phyloP scores from a whole-genome alignment of 2,329 filamentous ascomycete genomes.

The Pestalotiopsis sp. region DNA sequence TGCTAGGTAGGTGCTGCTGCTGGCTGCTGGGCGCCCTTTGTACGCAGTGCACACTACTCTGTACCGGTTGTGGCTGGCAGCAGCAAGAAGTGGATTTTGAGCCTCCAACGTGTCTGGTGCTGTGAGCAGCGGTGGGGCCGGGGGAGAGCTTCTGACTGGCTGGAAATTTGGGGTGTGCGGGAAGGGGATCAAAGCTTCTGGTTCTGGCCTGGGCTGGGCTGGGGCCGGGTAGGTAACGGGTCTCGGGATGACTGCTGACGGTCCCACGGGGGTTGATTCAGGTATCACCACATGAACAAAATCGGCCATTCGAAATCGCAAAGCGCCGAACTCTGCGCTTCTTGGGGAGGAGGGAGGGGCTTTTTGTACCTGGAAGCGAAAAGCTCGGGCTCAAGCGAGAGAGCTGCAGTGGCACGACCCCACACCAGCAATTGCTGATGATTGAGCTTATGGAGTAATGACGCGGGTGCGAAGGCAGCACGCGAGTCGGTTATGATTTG shows the following conservation, averaged over 20 bases:
- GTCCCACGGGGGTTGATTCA: neutral
- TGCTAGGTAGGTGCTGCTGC: neutral
- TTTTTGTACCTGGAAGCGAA: conserved; percentile 16
- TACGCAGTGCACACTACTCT: neutral
- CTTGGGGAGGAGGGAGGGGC: conserved; percentile 14
- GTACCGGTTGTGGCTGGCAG: too few species aligned
- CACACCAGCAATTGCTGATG: neutral
- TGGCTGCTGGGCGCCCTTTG: neutral
- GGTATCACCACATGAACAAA: neutral
- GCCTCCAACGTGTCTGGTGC: neutral
- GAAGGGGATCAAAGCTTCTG: neutral
- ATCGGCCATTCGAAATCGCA: neutral
- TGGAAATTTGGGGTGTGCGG: neutral
- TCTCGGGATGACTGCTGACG: neutral
- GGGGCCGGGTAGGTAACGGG: neutral
- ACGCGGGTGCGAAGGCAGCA: neutral
- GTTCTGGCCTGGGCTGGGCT: neutral
- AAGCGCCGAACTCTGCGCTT: conserved; percentile 3
- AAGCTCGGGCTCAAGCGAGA: neutral
- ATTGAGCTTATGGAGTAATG: neutral
- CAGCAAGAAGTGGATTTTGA: too few species aligned
- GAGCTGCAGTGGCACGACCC: conserved; percentile 9
- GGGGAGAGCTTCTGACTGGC: neutral
- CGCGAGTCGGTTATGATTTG: neutral
- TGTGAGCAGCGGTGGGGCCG: neutral